Conservation (phyloP, 2,329 filamentous ascomycete species). For the Botrytis fragariae region DNA sequence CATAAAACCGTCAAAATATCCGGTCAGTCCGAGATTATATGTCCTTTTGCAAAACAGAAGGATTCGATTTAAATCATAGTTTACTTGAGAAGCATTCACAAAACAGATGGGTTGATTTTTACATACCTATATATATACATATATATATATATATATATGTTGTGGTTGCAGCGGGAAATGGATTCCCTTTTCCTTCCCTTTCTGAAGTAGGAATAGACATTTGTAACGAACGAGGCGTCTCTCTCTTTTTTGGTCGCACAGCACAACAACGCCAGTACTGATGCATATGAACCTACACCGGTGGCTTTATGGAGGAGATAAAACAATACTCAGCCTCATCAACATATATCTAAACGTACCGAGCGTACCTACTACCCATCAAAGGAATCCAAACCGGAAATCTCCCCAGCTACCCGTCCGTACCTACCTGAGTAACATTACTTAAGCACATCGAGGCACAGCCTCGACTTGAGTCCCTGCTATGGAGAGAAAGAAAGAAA, state of each 20-base stretch:
- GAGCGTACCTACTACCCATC: neutral
- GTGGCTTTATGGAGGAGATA: constrained; percentile 1
- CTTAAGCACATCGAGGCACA: constrained; percentile 11
- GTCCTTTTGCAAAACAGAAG: neutral
- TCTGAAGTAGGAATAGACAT: neutral
- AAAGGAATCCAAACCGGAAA: neutral
- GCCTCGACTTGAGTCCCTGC: constrained; percentile 6
- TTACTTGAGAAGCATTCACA: neutral
- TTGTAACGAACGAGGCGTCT: neutral
- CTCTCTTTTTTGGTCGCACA: neutral
- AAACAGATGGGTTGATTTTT: neutral
- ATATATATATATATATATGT: neutral
- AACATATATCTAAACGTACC: neutral
- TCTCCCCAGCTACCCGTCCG: neutral
- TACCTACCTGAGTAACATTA: neutral
- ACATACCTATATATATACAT: too few species aligned
- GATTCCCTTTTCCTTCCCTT: neutral
- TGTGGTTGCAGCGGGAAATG: neutral
- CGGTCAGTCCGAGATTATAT: constrained; percentile 6
- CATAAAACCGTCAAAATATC: constrained; percentile 1
- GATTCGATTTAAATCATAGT: neutral
- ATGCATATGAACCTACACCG: neutral
- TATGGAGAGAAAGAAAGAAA: neutral
- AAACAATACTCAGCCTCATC: constrained; percentile 14
- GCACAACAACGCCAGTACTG: neutral